phyloP scores from a whole-genome alignment of 1,284 basidiomycete species.

The Sanguinoderma infundibulare region DNA sequence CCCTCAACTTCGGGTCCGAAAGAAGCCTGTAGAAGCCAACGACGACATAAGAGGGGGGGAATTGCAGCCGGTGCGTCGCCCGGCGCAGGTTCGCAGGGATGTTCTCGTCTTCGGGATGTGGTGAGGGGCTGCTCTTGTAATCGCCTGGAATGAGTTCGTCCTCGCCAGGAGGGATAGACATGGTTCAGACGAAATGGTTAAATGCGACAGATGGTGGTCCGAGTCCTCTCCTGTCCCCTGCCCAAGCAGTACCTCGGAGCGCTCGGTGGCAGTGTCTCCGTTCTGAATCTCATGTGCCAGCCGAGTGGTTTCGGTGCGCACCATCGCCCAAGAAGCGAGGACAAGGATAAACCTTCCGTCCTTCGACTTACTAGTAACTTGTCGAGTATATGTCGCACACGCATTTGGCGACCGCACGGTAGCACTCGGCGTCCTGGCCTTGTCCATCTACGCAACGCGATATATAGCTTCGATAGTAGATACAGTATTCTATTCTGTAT shows the following conservation, averaged over 20 bases:
- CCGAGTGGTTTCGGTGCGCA: no score
- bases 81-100: slow-evolving; percentile 52
- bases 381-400: slow-evolving; percentile 35
- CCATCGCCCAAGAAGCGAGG: slow-evolving; percentile 9
- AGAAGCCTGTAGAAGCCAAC: slow-evolving; percentile 77
- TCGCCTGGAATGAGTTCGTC: slow-evolving; percentile 24
- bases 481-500: slow-evolving; percentile 22
- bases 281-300: no score
- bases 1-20: slow-evolving; percentile 65
- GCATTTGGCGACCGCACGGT: slow-evolving; percentile 31
- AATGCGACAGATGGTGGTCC: background rate
- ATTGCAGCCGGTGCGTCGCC: slow-evolving; percentile 62
- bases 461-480: slow-evolving; percentile 13
- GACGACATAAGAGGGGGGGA: slow-evolving; percentile 75
- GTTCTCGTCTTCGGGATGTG: slow-evolving; percentile 35
- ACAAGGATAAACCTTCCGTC: no score
- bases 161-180: slow-evolving; percentile 4
- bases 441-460: background rate
- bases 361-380: no score
- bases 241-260: background rate
- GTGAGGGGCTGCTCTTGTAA: slow-evolving; percentile 21
- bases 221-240: background rate
- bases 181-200: background rate
- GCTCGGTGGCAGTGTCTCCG: slow-evolving; percentile 1
- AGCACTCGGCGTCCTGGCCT: slow-evolving; percentile 9